These are phyloP conservation scores for Canna indica DNA, from an alignment of 176 grass and related monocot genomes.

Conservation along the genomic window DNA sequence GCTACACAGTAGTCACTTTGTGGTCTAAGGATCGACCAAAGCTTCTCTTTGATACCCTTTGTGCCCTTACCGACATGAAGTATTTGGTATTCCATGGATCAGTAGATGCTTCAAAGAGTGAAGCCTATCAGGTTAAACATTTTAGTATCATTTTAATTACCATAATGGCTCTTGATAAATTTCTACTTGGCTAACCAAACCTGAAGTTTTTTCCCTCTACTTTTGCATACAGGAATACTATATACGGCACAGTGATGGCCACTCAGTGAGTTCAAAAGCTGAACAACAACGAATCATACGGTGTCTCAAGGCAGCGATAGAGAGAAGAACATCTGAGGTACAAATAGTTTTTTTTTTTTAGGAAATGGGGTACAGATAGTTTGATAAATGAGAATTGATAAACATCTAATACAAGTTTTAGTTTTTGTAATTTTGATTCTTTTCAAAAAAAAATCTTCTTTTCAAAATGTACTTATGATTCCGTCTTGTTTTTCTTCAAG, in stretches of 20 bases:
- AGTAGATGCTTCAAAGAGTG: not conserved
- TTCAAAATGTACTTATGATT: no score
- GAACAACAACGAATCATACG: not conserved
- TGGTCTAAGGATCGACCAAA: conserved; percentile 1
- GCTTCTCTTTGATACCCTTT: conserved; percentile 4
- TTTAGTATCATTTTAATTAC: not conserved
- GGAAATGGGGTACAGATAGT: no score
- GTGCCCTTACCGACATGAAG: not conserved
- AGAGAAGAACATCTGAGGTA: conserved; percentile 4
- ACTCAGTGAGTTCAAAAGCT: not conserved
- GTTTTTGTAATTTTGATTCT: not conserved
- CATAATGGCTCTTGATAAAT: not conserved
- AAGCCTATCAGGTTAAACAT: not conserved
- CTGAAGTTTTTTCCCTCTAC: not conserved
- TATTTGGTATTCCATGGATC: not conserved
- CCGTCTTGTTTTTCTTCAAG: not conserved
- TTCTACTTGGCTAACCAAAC: not conserved
- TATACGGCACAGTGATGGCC: not conserved
- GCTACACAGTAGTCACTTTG: not conserved
- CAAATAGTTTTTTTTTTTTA: no score
- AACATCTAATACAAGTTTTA: not conserved
- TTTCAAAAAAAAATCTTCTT: no score
- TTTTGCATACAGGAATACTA: not conserved
- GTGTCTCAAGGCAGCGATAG: not conserved
- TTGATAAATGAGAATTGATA: not conserved